Conservation (phyloP, 192 early-diverging fungal genomes). For the Coemansia sp. region DNA sequence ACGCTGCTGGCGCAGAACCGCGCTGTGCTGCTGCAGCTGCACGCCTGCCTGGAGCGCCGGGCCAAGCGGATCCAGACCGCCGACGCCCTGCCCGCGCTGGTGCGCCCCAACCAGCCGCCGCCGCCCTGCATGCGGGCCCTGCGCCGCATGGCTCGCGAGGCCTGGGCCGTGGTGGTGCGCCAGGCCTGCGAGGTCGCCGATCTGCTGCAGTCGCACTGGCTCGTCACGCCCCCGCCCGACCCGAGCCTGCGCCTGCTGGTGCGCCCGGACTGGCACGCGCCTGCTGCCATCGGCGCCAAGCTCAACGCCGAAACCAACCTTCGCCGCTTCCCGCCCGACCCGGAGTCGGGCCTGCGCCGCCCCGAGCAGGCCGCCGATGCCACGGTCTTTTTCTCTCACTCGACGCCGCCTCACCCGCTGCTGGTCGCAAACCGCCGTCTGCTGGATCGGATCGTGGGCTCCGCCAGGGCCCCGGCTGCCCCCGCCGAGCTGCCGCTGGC, state of each 20-base stretch:
- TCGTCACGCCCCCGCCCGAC: slow-evolving; percentile 30
- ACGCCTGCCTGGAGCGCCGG: slow-evolving; percentile 51
- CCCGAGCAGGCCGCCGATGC: slow-evolving; percentile 5
- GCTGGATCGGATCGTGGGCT: slow-evolving; percentile 25
- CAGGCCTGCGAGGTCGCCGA: slow-evolving; percentile 52
- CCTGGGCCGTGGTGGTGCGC: slow-evolving; percentile 44
- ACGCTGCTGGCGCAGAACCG: slow-evolving; percentile 47
- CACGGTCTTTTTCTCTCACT: slow-evolving; percentile 43
- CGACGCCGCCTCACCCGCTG: slow-evolving; percentile 47
- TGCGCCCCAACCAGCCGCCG: slow-evolving; percentile 43
- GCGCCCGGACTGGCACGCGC: slow-evolving; percentile 48
- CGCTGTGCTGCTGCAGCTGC: slow-evolving; percentile 50
- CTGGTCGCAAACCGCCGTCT: slow-evolving; percentile 43
- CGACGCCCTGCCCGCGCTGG: not conserved
- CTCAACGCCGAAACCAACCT: slow-evolving; percentile 48
- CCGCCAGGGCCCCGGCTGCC: slow-evolving; percentile 9
- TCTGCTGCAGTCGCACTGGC: slow-evolving; percentile 53
- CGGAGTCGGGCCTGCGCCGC: slow-evolving; percentile 11
- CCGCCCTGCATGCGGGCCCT: slow-evolving; percentile 34
- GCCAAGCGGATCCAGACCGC: slow-evolving; percentile 6
- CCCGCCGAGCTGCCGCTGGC: slow-evolving; percentile 51
- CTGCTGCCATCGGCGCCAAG: slow-evolving; percentile 44
- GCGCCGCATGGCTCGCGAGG: slow-evolving; percentile 40
- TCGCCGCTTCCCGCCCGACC: slow-evolving; percentile 29
- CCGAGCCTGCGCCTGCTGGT: slow-evolving; percentile 29